Evolutionary conservation across 129 eudicot genomes (phyloP).

Genomic region (Dittrichia graveolens): DNA sequence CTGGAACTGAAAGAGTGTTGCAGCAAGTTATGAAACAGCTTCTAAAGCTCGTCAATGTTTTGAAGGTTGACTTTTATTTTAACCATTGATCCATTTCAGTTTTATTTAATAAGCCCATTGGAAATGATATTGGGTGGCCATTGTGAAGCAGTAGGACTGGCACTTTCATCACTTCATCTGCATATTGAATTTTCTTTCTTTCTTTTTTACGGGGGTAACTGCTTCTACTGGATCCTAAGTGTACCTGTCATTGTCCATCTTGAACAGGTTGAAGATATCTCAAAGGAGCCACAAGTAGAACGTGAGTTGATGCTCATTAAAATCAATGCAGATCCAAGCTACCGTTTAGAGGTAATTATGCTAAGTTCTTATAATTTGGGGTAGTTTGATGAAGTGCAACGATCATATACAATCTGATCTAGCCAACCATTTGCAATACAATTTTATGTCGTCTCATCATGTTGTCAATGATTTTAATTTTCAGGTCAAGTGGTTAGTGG

Average conservation of each 20-base stretch:
- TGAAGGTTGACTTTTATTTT: constrained; percentile 52
- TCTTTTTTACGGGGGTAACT: neutral
- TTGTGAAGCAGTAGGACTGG: no score
- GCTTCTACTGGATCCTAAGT: neutral
- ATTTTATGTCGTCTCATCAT: constrained; percentile 17
- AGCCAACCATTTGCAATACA: constrained; percentile 8
- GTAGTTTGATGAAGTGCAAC: neutral
- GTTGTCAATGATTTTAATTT: constrained; percentile 19
- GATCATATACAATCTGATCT: constrained; percentile 4
- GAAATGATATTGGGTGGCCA: no score
- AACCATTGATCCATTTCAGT: neutral
- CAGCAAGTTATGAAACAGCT: constrained; percentile 86
- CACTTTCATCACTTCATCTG: neutral
- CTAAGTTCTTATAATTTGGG: neutral
- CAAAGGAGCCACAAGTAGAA: constrained; percentile 94
- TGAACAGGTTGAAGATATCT: constrained; percentile 77
- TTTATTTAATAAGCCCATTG: neutral
- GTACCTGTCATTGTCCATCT: constrained; percentile 2
- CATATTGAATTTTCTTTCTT: neutral
- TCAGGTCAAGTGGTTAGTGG: constrained; percentile 96
- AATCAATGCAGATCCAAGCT: constrained; percentile 71
- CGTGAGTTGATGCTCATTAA: constrained; percentile 91
- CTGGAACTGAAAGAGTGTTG: constrained; percentile 83
- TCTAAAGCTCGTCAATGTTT: constrained; percentile 82
- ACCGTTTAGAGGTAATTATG: constrained; percentile 65